A percentile compares a stretch with the other conserved stretches of the same genome.
Conservation (phyloP, 805 yeast species). For the Saturnispora zaruensis region DNA sequence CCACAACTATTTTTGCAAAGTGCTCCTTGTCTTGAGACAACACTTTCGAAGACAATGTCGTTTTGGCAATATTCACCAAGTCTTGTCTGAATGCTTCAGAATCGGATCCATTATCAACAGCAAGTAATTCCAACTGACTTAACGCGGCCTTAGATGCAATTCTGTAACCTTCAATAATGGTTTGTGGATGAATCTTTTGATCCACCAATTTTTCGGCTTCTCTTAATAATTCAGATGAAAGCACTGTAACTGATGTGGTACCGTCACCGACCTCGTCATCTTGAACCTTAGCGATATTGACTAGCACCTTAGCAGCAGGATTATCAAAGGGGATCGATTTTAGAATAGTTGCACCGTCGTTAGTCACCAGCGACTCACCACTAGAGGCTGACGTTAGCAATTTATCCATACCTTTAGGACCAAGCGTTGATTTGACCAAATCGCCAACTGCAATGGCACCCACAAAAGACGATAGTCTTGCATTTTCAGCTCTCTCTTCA, state of each 20-base stretch:
- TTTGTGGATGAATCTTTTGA: conserved; percentile 93
- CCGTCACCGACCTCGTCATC: conserved; percentile 99
- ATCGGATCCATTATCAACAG: conserved; percentile 63
- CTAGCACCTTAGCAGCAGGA: conserved; percentile 94
- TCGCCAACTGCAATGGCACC: conserved; percentile 99
- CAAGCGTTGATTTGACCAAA: conserved; percentile 84
- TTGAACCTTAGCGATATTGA: conserved; percentile 90
- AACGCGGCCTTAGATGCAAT: conserved; percentile 83
- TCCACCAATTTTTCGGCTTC: conserved; percentile 93
- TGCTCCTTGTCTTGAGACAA: conserved; percentile 89
- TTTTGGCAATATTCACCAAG: conserved; percentile 78
- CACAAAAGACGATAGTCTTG: conserved; percentile 92
- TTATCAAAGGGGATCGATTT: conserved; percentile 92
- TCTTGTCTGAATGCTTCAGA: conserved; percentile 60
- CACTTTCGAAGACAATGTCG: conserved; percentile 89
- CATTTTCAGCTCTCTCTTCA: conserved; percentile 97
- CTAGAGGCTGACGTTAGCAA: conserved; percentile 79
- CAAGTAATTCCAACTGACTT: conserved; percentile 62
- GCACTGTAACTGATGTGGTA: conserved; percentile 89
- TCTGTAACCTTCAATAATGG: conserved; percentile 92
- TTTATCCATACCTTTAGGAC: conserved; percentile 99
- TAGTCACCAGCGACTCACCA: conserved; percentile 74
- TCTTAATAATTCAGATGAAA: conserved; percentile 82
- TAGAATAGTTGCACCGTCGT: conserved; percentile 96
- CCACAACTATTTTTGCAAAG: conserved; percentile 85